Conservation (phyloP, 2,329 filamentous ascomycete genomes). For the Ceratocystiopsis sp. region DNA sequence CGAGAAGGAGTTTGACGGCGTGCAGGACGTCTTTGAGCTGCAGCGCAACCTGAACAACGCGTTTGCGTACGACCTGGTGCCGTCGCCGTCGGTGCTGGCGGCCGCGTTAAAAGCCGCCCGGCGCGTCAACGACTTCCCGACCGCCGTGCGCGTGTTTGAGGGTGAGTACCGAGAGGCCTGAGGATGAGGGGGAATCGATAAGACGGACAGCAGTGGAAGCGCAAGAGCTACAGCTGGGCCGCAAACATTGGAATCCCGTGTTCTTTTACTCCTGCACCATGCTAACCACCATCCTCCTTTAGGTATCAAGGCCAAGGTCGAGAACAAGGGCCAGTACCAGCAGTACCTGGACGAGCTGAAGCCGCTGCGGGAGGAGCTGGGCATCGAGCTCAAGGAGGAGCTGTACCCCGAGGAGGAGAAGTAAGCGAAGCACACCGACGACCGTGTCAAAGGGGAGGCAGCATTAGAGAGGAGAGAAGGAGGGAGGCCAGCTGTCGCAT, state of each 20-base stretch:
- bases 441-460: not conserved
- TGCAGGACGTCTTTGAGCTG: slow-evolving; percentile 99
- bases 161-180: slow-evolving; percentile 37
- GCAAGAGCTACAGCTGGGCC: too few species aligned
- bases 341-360: slow-evolving; percentile 92
- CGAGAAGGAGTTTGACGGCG: slow-evolving; percentile 96
- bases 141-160: slow-evolving; percentile 96
- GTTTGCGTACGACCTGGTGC: slow-evolving; percentile 99
- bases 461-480: not conserved
- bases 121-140: slow-evolving; percentile 96
- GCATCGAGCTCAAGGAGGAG: slow-evolving; percentile 79
- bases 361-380: slow-evolving; percentile 81
- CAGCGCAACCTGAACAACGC: slow-evolving; percentile 94
- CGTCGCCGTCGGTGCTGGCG: slow-evolving; percentile 75
- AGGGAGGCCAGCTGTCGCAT: too few species aligned
- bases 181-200: too few species aligned
- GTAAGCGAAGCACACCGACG: not conserved
- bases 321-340: slow-evolving; percentile 95
- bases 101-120: slow-evolving; percentile 87
- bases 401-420: slow-evolving; percentile 47
- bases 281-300: slow-evolving; percentile 7
- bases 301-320: slow-evolving; percentile 99
- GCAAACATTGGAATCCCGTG: too few species aligned
- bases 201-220: too few species aligned
- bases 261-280: not conserved